Evolutionary conservation across 306 rosid genomes (phyloP).

Genomic region (Cicer arietinum): DNA sequence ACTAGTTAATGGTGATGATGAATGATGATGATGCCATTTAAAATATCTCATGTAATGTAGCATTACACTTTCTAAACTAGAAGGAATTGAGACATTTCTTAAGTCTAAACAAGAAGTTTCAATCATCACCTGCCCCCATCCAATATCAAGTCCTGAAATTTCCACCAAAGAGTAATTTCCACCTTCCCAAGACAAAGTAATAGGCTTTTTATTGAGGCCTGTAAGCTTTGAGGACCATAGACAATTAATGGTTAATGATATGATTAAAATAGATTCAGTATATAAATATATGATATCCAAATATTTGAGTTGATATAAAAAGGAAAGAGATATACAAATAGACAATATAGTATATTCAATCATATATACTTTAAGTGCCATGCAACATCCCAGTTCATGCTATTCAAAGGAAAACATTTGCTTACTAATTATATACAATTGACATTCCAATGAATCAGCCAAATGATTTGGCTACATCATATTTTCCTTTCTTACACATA

Average conservation of each 20-base stretch:
- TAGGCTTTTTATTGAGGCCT: conserved; percentile 63
- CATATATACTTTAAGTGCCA: not conserved
- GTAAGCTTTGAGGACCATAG: conserved; percentile 68
- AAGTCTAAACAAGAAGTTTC: conserved; percentile 31
- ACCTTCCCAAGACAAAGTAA: conserved; percentile 73
- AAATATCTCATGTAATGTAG: conserved; percentile 15
- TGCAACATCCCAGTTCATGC: not conserved
- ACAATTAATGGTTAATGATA: conserved; percentile 46
- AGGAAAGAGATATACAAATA: conserved; percentile 7
- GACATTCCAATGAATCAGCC: not conserved
- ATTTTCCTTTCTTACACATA: not conserved
- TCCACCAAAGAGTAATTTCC: conserved; percentile 73
- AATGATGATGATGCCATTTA: conserved; percentile 2
- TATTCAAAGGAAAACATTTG: conserved; percentile 16
- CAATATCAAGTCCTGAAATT: conserved; percentile 93
- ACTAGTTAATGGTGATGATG: conserved; percentile 18
- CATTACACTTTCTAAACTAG: conserved; percentile 22
- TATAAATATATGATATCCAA: not conserved
- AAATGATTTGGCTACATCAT: not conserved
- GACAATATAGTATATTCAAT: not conserved
- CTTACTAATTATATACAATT: not conserved
- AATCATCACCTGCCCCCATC: conserved; percentile 95
- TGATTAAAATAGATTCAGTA: not conserved
- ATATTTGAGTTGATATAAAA: conserved; percentile 15
- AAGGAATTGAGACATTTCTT: conserved; percentile 41